A percentile compares a stretch with the other conserved stretches of the same genome.
Conservation (phyloP, 176 grass and related monocot species). For the Bothriochloa decipiens region DNA sequence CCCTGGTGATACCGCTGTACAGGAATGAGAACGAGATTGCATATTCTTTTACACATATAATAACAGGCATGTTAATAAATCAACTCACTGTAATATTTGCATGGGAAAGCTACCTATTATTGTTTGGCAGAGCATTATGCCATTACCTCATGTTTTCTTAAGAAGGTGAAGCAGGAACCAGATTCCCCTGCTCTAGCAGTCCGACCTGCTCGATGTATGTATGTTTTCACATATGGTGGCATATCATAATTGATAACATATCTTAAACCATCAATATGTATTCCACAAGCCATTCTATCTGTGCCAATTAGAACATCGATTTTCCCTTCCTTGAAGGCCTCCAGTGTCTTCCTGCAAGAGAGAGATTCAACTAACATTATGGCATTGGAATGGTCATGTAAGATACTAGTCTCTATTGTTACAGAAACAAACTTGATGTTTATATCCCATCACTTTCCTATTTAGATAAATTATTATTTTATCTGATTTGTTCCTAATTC, state of each 20-base stretch:
- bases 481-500: not conserved
- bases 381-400: not conserved
- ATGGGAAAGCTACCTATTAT: not conserved
- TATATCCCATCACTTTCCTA: not conserved
- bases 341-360: slow-evolving; percentile 75
- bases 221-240: slow-evolving; percentile 84
- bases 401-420: not conserved
- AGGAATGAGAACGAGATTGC: not conserved
- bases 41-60: slow-evolving; percentile 1
- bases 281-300: slow-evolving; percentile 96
- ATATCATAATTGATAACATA: slow-evolving; percentile 96
- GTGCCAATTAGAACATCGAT: slow-evolving; percentile 88
- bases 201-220: slow-evolving; percentile 85
- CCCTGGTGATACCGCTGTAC: not conserved
- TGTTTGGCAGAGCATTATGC: slow-evolving; percentile 44
- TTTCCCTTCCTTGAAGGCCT: slow-evolving; percentile 81
- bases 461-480: not conserved
- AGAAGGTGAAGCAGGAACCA: slow-evolving; percentile 89
- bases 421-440: not conserved
- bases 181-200: slow-evolving; percentile 80
- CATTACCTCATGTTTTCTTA: slow-evolving; percentile 96
- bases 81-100: not conserved
- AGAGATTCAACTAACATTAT: not conserved
- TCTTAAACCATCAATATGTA: slow-evolving; percentile 92
- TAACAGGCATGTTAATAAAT: slow-evolving; percentile 34